phyloP scores from a whole-genome alignment of 1,284 basidiomycete genomes.

The Ceratorhiza oryzae-sativae region DNA sequence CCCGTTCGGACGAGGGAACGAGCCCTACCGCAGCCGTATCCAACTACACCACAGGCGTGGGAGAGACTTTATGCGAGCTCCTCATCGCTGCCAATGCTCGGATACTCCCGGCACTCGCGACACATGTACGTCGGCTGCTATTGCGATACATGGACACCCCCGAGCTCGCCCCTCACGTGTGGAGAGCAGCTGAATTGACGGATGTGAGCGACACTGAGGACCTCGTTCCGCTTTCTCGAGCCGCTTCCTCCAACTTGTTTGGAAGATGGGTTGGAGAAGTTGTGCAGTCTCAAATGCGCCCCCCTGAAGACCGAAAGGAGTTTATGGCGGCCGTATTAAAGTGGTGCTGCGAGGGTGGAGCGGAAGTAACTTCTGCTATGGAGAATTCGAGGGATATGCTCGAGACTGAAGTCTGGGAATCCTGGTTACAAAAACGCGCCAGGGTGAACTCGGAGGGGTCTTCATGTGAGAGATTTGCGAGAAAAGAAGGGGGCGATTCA shows the following conservation, averaged over 20 bases:
- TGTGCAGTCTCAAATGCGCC: slow-evolving; percentile 12
- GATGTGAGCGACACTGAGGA: slow-evolving; percentile 24
- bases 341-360: slow-evolving; percentile 14
- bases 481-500: not conserved
- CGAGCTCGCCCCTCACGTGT: slow-evolving; percentile 17
- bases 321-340: slow-evolving; percentile 11
- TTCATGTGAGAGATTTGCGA: not conserved
- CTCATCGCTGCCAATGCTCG: slow-evolving; percentile 32
- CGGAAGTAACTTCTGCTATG: slow-evolving; percentile 12
- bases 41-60: slow-evolving; percentile 14
- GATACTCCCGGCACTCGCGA: slow-evolving; percentile 21
- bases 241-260: not conserved
- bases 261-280: slow-evolving; percentile 12
- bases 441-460: not conserved
- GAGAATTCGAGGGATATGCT: slow-evolving; percentile 13
- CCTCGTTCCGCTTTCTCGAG: not conserved
- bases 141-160: slow-evolving; percentile 1
- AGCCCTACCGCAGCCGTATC: not conserved
- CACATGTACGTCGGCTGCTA: not conserved
- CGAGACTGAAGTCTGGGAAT: slow-evolving; percentile 16
- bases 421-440: slow-evolving; percentile 9
- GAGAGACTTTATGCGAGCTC: slow-evolving; percentile 22
- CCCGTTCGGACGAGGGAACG: not conserved
- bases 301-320: slow-evolving; percentile 2
- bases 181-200: slow-evolving; percentile 26